Conservation (phyloP, 1,284 basidiomycete species). For the Prillingera fragicola region DNA sequence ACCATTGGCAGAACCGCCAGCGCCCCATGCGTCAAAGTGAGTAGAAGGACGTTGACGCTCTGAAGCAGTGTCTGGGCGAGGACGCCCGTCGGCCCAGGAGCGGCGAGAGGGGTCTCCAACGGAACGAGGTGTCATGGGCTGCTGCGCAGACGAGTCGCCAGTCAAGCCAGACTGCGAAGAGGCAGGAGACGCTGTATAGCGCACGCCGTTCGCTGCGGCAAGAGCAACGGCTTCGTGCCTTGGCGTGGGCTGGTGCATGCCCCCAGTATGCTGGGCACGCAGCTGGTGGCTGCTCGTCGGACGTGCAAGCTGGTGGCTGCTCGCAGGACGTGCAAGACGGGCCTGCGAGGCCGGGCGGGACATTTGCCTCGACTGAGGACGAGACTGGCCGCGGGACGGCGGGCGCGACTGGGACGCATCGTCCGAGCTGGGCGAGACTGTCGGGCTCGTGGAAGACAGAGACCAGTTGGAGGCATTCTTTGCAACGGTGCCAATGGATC, state of each 20-base stretch:
- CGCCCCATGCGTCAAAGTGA: conserved; percentile 7
- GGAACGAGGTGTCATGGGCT: conserved; percentile 25
- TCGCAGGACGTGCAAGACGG: conserved; percentile 1
- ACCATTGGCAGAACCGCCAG: background rate
- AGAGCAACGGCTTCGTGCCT: conserved; percentile 4
- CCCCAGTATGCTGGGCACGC: conserved; percentile 1
- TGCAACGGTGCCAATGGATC: background rate
- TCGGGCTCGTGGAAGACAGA: conserved; percentile 10
- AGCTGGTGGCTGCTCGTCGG: conserved; percentile 4
- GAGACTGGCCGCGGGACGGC: conserved; percentile 1
- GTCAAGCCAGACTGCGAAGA: conserved; percentile 23
- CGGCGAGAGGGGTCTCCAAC: conserved; percentile 7
- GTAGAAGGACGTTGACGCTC: conserved; percentile 6
- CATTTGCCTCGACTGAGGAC: no score
- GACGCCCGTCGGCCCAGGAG: conserved; percentile 12
- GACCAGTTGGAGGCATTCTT: conserved; percentile 18
- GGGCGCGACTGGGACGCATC: conserved; percentile 5
- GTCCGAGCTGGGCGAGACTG: conserved; percentile 7
- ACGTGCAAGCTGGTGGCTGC: background rate
- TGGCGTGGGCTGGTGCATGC: conserved; percentile 5
- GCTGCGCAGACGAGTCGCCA: conserved; percentile 17
- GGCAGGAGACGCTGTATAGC: conserved; percentile 20
- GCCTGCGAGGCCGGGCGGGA: background rate
- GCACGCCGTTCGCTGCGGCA: conserved; percentile 1
- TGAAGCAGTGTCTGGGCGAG: background rate